A percentile compares a stretch with the other conserved stretches of the same genome.
Conservation (phyloP, 179 eudicot genomes). For the Beta corolliflora region DNA sequence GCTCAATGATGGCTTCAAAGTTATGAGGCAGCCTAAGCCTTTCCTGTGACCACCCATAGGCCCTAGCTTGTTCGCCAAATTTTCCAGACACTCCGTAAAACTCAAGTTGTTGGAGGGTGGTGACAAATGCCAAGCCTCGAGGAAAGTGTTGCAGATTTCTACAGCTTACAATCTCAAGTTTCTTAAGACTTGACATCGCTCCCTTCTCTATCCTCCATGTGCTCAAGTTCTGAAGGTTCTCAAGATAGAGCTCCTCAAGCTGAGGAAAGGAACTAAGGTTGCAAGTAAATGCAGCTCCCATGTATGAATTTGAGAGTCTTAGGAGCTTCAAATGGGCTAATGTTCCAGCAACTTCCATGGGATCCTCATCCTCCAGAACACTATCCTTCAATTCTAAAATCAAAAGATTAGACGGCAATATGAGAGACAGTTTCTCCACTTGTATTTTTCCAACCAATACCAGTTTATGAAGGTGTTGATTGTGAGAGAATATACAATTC, state of each 20-base stretch:
- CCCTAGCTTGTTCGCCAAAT: slow-evolving; percentile 12
- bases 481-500: slow-evolving; percentile 1
- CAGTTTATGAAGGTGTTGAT: slow-evolving; percentile 27
- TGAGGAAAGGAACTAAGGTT: slow-evolving; percentile 24
- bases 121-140: slow-evolving; percentile 27
- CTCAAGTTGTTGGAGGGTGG: slow-evolving; percentile 27
- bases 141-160: slow-evolving; percentile 28
- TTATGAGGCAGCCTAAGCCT: slow-evolving; percentile 46
- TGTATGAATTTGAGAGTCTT: not conserved
- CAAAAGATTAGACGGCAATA: slow-evolving; percentile 33
- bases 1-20: slow-evolving; percentile 42
- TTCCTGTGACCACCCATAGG: slow-evolving; percentile 15
- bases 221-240: not conserved
- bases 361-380: slow-evolving; percentile 7
- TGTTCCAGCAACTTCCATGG: slow-evolving; percentile 25
- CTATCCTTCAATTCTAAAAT: slow-evolving; percentile 22
- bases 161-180: slow-evolving; percentile 21
- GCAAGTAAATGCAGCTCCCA: slow-evolving; percentile 15
- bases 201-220: slow-evolving; percentile 33
- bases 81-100: slow-evolving; percentile 8
- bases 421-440: not conserved
- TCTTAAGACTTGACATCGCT: slow-evolving; percentile 32
- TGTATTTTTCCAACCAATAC: slow-evolving; percentile 14
- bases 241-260: slow-evolving; percentile 20
- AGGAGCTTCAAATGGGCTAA: slow-evolving; percentile 30